These are phyloP conservation scores for Aspergillaceae sp. DNA, from an alignment of 2,329 filamentous ascomycete species.

Conservation along the genomic window DNA sequence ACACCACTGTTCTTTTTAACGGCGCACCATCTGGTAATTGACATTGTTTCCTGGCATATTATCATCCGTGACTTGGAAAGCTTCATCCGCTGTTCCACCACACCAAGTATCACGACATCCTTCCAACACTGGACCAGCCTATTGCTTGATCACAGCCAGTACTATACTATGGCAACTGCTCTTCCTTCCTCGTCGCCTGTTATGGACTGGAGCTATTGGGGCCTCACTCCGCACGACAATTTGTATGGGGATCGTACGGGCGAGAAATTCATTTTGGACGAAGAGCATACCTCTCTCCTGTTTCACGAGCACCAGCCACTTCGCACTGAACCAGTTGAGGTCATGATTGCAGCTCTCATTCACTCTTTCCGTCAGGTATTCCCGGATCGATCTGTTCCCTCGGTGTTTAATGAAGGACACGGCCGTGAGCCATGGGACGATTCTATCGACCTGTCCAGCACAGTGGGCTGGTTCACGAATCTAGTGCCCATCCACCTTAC, in stretches of 20 bases:
- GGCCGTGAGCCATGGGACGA: slow-evolving; percentile 14
- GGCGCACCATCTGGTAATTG: slow-evolving; percentile 8
- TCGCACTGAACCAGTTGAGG: slow-evolving; percentile 12
- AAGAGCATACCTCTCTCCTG: slow-evolving; percentile 7
- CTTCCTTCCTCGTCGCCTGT: background rate
- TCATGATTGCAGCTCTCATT: slow-evolving; percentile 12
- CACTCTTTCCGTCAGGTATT: slow-evolving; percentile 13
- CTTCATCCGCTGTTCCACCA: slow-evolving; percentile 23
- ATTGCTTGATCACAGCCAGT: slow-evolving; percentile 53
- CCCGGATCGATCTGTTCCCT: slow-evolving; percentile 7
- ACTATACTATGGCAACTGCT: too few species aligned
- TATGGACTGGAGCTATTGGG: slow-evolving; percentile 26
- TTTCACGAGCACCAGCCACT: slow-evolving; percentile 4
- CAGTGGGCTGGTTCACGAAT: slow-evolving; percentile 19
- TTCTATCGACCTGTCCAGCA: slow-evolving; percentile 11
- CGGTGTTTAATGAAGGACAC: slow-evolving; percentile 16
- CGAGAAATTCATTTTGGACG: slow-evolving; percentile 10
- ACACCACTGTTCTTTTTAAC: slow-evolving; percentile 1
- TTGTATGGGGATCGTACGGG: slow-evolving; percentile 33
- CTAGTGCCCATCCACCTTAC: background rate
- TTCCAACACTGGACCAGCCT: slow-evolving; percentile 5
- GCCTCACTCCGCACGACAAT: slow-evolving; percentile 38
- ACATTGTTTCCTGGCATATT: slow-evolving; percentile 10
- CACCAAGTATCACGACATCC: slow-evolving; percentile 23
- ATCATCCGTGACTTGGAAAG: slow-evolving; percentile 7